Conservation (phyloP, 345 rosid species). For the Brassica nigra region DNA sequence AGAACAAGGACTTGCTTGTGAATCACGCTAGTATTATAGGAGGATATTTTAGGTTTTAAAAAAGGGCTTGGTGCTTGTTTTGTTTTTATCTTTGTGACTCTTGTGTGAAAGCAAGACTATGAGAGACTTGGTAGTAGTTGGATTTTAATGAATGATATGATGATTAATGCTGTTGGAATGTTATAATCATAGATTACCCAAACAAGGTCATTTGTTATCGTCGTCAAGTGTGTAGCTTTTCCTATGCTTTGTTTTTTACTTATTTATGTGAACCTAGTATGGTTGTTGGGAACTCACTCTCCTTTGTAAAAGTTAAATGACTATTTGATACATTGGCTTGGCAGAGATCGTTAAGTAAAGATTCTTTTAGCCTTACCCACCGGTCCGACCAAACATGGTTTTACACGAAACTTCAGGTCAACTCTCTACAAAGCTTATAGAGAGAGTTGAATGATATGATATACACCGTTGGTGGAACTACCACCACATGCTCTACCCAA, state of each 20-base stretch:
- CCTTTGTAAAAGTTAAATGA: too few relatives aligned
- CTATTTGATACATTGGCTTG: background rate
- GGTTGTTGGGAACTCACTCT: slow-evolving; percentile 9
- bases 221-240: background rate
- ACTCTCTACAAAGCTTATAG: background rate
- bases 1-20: background rate
- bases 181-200: background rate
- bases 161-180: slow-evolving; percentile 20
- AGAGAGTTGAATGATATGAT: slow-evolving; percentile 2
- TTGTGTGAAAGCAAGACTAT: slow-evolving; percentile 3
- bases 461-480: slow-evolving; percentile 24
- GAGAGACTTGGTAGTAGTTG: background rate
- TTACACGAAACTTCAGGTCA: background rate
- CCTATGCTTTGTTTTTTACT: background rate
- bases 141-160: slow-evolving; percentile 3
- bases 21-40: slow-evolving; percentile 20
- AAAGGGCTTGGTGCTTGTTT: background rate
- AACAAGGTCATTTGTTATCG: background rate
- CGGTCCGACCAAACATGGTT: slow-evolving; percentile 7
- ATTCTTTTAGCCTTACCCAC: background rate
- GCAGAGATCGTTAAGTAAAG: background rate
- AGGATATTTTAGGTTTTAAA: background rate
- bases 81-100: slow-evolving; percentile 10
- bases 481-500: slow-evolving; percentile 44
- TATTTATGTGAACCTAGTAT: background rate